A percentile compares a stretch with the other conserved stretches of the same genome.
Evolutionary conservation across 2,329 filamentous ascomycete species (phyloP).

Genomic region (Colletotrichum tropicale): DNA sequence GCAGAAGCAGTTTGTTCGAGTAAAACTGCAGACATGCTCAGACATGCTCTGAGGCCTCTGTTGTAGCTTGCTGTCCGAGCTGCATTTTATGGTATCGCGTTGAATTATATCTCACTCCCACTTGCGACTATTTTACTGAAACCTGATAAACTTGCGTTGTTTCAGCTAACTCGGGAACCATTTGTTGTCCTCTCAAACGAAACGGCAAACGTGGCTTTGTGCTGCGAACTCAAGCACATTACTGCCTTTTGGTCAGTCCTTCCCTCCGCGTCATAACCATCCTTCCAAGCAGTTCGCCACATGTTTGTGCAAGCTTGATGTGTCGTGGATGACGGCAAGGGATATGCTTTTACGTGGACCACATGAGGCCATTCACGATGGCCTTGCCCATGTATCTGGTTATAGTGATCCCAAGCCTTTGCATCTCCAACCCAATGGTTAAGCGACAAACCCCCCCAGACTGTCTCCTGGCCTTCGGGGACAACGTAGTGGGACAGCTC

Average conservation of each 20-base stretch:
- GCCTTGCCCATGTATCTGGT: not conserved
- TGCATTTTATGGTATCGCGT: too few relatives aligned
- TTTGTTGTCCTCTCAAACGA: too few relatives aligned
- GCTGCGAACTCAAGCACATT: accelerated
- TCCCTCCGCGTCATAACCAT: accelerated
- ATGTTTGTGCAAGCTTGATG: accelerated
- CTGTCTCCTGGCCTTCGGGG: not conserved
- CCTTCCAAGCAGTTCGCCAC: not conserved
- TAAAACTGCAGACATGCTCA: too few relatives aligned
- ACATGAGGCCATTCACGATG: not conserved
- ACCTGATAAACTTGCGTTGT: too few relatives aligned
- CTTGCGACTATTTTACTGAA: too few relatives aligned
- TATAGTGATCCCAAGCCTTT: not conserved
- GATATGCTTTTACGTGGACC: not conserved
- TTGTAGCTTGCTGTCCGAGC: too few relatives aligned
- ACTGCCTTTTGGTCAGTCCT: not conserved
- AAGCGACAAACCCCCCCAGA: not conserved
- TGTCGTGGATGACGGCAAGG: not conserved
- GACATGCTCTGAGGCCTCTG: too few relatives aligned
- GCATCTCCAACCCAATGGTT: not conserved
- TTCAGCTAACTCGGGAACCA: too few relatives aligned
- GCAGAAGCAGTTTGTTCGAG: too few relatives aligned
- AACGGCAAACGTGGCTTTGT: not conserved
- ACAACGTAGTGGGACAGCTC: not conserved
- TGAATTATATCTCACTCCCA: too few relatives aligned